Base-by-base conservation (phyloP, 768 basidiomycete genomes). In the Lactarius hengduanensis region DNA sequence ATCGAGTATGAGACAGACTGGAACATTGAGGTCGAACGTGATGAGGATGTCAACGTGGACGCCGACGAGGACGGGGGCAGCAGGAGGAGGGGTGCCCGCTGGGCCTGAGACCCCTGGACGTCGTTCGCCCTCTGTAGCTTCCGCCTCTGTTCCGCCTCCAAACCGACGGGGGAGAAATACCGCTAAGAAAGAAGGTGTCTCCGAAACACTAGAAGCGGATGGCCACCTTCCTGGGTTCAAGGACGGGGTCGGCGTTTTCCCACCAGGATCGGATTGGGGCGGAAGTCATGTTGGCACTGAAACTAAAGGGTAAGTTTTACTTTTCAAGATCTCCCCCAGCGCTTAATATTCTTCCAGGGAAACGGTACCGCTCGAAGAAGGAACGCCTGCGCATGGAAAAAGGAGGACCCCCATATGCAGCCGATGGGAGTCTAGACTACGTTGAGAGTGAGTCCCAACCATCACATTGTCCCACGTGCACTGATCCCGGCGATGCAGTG, bases 351-450 rank as follows among this genome's bases (percentile, higher is more conserved):
- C 22, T 47, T 59, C 4, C 64, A 90, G 90, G 89, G 22, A 92
- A 91, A 71, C 83, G 85, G 15, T 91, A 92, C 72, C 84, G 83
- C 63, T 92, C 90, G 1, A 93, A 93, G 79, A 92, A 89, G 71
- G 91, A 93, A 69, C 81, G 91, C 11, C 71, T 91, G 64, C 81
- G 88, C n/a, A 81, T 92, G 55, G 91, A 92, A 72, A 88, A 84
- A 66, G 85, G 87, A 66, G 91, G 91, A 0, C 89, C 88, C 20
- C 91, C 91, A 0, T 80, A 82, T 28, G 79, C 79, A 7, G 73
- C 83, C n/a, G 91, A 93, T 72, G 91, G 91, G n/a, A 92, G 91
- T 74, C 77, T 92, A 38, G 86, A 91, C 75, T 91, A 91, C 70
- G 70, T 81, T 30, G 84, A 90, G 75, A 84, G 90, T 91, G 72